Evolutionary conservation across 305 asterid species (phyloP).

Genomic region (Solanum hybrid): DNA sequence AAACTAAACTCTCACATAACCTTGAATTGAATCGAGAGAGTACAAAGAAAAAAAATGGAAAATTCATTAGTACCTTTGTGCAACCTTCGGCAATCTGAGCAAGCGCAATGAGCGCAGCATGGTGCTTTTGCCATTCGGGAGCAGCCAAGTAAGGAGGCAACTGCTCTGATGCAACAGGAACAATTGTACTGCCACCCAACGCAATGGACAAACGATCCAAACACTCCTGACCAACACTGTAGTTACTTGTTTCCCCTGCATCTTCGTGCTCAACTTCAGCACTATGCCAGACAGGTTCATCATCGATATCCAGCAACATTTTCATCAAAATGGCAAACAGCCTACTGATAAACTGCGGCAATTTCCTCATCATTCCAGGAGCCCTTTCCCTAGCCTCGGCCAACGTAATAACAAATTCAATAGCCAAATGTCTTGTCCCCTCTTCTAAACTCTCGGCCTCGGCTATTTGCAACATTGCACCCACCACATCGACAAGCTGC

Average conservation of each 20-base stretch:
- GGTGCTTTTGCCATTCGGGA: slow-evolving; percentile 91
- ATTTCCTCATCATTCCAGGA: slow-evolving; percentile 92
- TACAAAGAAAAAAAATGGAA: neutral
- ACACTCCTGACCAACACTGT: slow-evolving; percentile 87
- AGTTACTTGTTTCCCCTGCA: slow-evolving; percentile 84
- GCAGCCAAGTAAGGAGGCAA: slow-evolving; percentile 64
- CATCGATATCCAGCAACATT: slow-evolving; percentile 77
- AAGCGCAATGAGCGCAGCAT: slow-evolving; percentile 80
- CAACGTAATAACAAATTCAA: slow-evolving; percentile 77
- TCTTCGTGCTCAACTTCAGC: slow-evolving; percentile 84
- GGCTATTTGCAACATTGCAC: slow-evolving; percentile 79
- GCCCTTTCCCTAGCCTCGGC: slow-evolving; percentile 92
- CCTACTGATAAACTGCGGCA: slow-evolving; percentile 79
- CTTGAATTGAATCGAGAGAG: neutral
- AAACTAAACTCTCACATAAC: neutral
- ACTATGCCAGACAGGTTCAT: slow-evolving; percentile 80
- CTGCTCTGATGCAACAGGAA: slow-evolving; percentile 85
- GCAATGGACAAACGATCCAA: slow-evolving; percentile 81
- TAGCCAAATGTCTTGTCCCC: slow-evolving; percentile 80
- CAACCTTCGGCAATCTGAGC: slow-evolving; percentile 96
- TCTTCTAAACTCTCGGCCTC: slow-evolving; percentile 81
- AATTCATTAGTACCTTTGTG: slow-evolving; percentile 41
- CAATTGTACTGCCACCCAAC: slow-evolving; percentile 81
- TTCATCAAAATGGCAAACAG: slow-evolving; percentile 68
- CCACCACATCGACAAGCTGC: slow-evolving; percentile 85